These are phyloP conservation scores for Macadamia tetraphylla DNA, from an alignment of 164 flowering plant species.

Conservation along the genomic window DNA sequence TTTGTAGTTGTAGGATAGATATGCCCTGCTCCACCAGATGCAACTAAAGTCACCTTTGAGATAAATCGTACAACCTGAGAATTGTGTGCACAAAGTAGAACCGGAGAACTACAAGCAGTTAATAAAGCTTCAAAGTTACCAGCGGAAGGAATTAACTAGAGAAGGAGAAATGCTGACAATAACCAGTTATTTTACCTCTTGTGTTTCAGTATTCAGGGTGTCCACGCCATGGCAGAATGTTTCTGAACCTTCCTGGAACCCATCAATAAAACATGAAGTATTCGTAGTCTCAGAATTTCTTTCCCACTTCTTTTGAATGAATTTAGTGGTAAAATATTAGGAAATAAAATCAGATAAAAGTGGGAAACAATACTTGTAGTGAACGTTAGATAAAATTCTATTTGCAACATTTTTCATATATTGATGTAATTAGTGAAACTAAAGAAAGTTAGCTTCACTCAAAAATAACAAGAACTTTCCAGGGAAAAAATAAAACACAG, in stretches of 20 bases:
- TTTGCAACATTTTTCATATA: too few species aligned
- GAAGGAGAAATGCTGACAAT: not conserved
- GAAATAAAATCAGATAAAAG: too few species aligned
- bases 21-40: constrained; percentile 98
- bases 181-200: constrained; percentile 45
- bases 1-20: constrained; percentile 94
- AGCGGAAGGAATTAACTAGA: not conserved
- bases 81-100: constrained; percentile 3
- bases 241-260: constrained; percentile 67
- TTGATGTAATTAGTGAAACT: too few species aligned
- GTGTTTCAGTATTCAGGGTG: constrained; percentile 73
- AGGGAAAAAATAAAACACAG: too few species aligned
- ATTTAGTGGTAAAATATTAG: not conserved
- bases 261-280: constrained; percentile 1
- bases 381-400: too few species aligned
- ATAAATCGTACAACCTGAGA: constrained; percentile 76
- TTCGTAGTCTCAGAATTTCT: not conserved
- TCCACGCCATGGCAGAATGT: constrained; percentile 90
- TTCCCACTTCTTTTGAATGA: not conserved
- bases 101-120: not conserved
- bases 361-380: too few species aligned
- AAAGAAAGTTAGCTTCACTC: too few species aligned
- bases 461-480: too few species aligned
- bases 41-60: constrained; percentile 87
- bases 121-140: not conserved